Base-by-base conservation (phyloP, 106 monocot genomes). In the Phalaenopsis aphrodite region DNA sequence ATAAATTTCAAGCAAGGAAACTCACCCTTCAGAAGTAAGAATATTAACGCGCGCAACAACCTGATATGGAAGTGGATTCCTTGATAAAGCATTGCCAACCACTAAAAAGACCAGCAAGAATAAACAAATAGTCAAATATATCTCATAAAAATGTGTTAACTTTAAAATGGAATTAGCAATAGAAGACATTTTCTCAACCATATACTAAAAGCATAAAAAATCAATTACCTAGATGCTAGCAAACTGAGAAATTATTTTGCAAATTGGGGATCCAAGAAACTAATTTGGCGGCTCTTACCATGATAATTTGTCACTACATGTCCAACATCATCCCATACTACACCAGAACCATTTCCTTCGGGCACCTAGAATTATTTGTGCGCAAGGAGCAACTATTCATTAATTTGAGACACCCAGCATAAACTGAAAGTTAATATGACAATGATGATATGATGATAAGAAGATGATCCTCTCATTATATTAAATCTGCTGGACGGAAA, bases 271-370 rank as follows among this genome's bases (percentile, higher is more conserved):
- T 74, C n/a, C 74, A n/a, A 71, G 17, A 74, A 74, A 42, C 3
- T 7, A 74, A 57, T 55, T 9, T 30, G 21, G 39, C 24, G 24
- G 72, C 42, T 43, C 83, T 85, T 89, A 91, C 95, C 96, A 86
- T 96, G 96, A 73, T 93, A 96, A 82, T 97, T 97, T 81, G 96
- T 97, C 77, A 97, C 93, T 58, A 92, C 92, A 81, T 94, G 87
- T 72, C 96, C 96, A 67, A 81, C 84, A 57, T 67, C 72, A 87
- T 94, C 91, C 93, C 96, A 97, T 64, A 97, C 86, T 77, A 97
- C 86, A 73, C 94, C 96, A 81, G 96, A 97, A 77, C 96, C 93
- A 90, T 97, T 97, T 86, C 93, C 96, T 90, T 97, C 96, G 76
- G 96, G 96, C 79, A 97, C 80, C 96, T 94, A 43, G 3, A n/a